Percentiles rank a stretch among this genome's conserved stretches.
phyloP scores from a whole-genome alignment of 1,139 yeast genomes.

The Zygoascus meyerae region DNA sequence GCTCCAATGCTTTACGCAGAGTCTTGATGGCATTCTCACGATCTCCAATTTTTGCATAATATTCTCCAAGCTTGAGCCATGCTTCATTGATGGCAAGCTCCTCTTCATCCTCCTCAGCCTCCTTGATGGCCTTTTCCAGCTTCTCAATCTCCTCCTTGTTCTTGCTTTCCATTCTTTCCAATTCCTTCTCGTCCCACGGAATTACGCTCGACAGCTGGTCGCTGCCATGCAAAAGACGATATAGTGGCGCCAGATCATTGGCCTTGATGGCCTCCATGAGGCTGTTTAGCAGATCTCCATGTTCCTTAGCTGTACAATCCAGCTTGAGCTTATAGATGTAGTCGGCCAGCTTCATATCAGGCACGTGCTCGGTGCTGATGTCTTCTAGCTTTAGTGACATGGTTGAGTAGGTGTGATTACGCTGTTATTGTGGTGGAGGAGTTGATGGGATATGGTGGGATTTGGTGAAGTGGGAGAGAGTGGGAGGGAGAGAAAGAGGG shows the following conservation, averaged over 20 bases:
- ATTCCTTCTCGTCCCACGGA: slow-evolving; percentile 54
- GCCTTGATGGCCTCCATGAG: slow-evolving; percentile 51
- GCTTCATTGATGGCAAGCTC: slow-evolving; percentile 75
- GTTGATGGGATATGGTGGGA: background rate
- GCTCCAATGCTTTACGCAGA: slow-evolving; percentile 66
- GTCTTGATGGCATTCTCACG: slow-evolving; percentile 65
- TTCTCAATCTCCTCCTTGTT: slow-evolving; percentile 54
- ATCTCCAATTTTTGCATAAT: slow-evolving; percentile 81
- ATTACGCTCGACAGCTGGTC: slow-evolving; percentile 39
- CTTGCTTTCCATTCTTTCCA: slow-evolving; percentile 43
- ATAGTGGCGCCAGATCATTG: slow-evolving; percentile 79
- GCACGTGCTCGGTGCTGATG: slow-evolving; percentile 37
- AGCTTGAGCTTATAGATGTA: slow-evolving; percentile 58
- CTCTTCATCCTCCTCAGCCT: slow-evolving; percentile 85
- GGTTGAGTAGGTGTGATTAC: background rate
- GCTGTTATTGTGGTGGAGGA: background rate
- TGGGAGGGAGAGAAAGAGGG: too few species aligned
- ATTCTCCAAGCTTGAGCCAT: slow-evolving; percentile 79
- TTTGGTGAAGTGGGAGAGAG: too few species aligned
- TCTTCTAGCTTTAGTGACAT: slow-evolving; percentile 11
- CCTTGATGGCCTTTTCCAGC: slow-evolving; percentile 58
- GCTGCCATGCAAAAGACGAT: slow-evolving; percentile 52
- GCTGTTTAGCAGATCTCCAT: slow-evolving; percentile 26
- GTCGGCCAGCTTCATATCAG: slow-evolving; percentile 75
- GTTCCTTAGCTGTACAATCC: slow-evolving; percentile 31